Conservation (phyloP, 129 eudicot genomes). For the Centrapalus pauciflorus region DNA sequence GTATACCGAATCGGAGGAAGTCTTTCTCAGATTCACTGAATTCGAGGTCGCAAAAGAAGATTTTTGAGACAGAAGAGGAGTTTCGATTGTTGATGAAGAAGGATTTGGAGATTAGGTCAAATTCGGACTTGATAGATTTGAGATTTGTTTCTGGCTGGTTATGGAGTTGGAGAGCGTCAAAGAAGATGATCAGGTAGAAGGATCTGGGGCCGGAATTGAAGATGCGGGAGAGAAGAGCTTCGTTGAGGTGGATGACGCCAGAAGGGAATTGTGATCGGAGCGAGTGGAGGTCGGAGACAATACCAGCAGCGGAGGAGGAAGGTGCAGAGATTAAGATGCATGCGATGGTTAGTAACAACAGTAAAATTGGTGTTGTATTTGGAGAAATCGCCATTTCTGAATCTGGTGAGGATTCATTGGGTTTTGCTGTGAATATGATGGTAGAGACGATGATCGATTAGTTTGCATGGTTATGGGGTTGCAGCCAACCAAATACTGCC, state of each 20-base stretch:
- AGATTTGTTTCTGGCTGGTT: slow-evolving; percentile 57
- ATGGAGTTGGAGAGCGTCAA: slow-evolving; percentile 69
- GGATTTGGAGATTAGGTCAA: slow-evolving; percentile 22
- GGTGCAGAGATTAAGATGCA: slow-evolving; percentile 11
- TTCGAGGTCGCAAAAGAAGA: slow-evolving; percentile 30
- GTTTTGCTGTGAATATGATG: slow-evolving; percentile 3
- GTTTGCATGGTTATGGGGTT: slow-evolving; percentile 26
- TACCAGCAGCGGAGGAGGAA: slow-evolving; percentile 6
- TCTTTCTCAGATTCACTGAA: slow-evolving; percentile 31
- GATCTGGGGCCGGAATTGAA: slow-evolving; percentile 41
- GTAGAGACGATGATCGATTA: neutral
- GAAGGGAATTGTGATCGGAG: slow-evolving; percentile 55
- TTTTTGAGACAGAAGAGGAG: slow-evolving; percentile 2
- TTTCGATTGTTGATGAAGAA: slow-evolving; percentile 27
- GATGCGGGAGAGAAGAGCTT: slow-evolving; percentile 54
- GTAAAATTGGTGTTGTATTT: neutral
- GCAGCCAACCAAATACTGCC: neutral
- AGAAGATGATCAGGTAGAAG: slow-evolving; percentile 69
- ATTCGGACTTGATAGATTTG: slow-evolving; percentile 35
- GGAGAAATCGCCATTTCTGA: slow-evolving; percentile 42
- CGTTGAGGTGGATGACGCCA: slow-evolving; percentile 67
- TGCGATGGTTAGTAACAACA: slow-evolving; percentile 14
- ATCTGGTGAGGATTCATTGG: neutral
- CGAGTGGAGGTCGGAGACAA: slow-evolving; percentile 39
- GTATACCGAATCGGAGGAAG: slow-evolving; percentile 50